Conservation (phyloP, 371 early-diverging fungal genomes). For the Blakeslea trispora region DNA sequence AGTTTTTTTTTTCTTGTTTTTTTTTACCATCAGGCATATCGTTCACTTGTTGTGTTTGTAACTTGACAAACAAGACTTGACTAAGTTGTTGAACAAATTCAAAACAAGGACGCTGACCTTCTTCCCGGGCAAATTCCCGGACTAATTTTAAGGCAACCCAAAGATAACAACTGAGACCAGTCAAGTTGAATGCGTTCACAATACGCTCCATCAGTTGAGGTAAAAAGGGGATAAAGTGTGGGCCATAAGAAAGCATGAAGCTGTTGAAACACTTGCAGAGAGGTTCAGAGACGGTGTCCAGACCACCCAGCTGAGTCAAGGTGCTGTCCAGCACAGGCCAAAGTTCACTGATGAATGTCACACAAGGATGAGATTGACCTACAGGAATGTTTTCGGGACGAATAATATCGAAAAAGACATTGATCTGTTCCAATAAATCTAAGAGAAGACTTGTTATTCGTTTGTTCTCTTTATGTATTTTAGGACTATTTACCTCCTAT, state of each 20-base stretch:
- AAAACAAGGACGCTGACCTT: constrained; percentile 15
- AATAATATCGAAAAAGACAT: constrained; percentile 56
- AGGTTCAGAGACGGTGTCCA: constrained; percentile 60
- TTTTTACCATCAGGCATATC: constrained; percentile 66
- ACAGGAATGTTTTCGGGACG: constrained; percentile 53
- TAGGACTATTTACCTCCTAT: constrained; percentile 57
- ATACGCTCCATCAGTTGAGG: constrained; percentile 57
- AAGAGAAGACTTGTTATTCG: neutral
- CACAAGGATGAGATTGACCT: constrained; percentile 67
- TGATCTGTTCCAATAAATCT: constrained; percentile 55
- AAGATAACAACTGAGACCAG: constrained; percentile 69
- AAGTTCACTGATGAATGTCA: constrained; percentile 70
- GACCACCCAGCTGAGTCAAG: constrained; percentile 55
- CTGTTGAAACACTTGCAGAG: constrained; percentile 68
- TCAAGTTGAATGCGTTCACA: constrained; percentile 61
- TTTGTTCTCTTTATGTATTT: neutral
- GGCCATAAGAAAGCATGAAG: constrained; percentile 62
- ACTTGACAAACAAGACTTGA: constrained; percentile 16
- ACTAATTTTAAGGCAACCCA: constrained; percentile 69
- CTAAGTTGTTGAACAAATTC: constrained; percentile 17
- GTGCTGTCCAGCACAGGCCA: constrained; percentile 77
- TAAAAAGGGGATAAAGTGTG: constrained; percentile 57
- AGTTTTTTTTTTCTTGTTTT: neutral
- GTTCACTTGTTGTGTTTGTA: constrained; percentile 36
- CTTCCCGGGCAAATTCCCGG: constrained; percentile 23